Conservation (phyloP, 345 rosid genomes). For the Streptanthus diversifolius region DNA sequence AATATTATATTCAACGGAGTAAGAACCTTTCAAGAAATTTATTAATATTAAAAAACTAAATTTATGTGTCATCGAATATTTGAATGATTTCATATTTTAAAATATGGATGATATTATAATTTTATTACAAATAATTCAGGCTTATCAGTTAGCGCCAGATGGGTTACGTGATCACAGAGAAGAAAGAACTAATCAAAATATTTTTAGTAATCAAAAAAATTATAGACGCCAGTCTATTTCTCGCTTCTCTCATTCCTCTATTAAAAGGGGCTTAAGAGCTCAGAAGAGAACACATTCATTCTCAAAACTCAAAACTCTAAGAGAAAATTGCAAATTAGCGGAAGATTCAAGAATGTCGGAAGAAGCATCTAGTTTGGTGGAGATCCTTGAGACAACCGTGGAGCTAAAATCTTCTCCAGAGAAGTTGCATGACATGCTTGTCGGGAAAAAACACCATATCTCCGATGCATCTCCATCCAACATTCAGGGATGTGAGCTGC, state of each 20-base stretch:
- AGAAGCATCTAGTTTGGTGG: conserved; percentile 22
- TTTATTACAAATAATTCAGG: neutral
- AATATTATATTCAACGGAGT: neutral
- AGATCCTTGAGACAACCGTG: conserved; percentile 18
- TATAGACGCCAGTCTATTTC: neutral
- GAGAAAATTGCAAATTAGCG: neutral
- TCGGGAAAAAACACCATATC: conserved; percentile 36
- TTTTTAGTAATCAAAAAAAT: neutral
- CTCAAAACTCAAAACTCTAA: neutral
- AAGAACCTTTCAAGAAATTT: neutral
- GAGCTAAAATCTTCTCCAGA: conserved; percentile 12
- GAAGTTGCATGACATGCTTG: conserved; percentile 34
- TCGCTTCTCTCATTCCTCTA: neutral
- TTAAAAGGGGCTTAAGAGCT: neutral
- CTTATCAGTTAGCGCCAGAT: neutral
- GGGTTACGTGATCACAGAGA: neutral
- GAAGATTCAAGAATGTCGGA: conserved; percentile 3
- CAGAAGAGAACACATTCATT: neutral
- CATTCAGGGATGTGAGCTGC: conserved; percentile 25
- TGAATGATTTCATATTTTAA: neutral
- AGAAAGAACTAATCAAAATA: conserved; percentile 3
- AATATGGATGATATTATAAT: too few relatives aligned
- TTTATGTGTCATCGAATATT: neutral
- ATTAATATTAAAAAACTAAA: neutral
- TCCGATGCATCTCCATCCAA: conserved; percentile 18